Conservation (phyloP, 2,329 filamentous ascomycete species). For the Rugonectria rugulosa region DNA sequence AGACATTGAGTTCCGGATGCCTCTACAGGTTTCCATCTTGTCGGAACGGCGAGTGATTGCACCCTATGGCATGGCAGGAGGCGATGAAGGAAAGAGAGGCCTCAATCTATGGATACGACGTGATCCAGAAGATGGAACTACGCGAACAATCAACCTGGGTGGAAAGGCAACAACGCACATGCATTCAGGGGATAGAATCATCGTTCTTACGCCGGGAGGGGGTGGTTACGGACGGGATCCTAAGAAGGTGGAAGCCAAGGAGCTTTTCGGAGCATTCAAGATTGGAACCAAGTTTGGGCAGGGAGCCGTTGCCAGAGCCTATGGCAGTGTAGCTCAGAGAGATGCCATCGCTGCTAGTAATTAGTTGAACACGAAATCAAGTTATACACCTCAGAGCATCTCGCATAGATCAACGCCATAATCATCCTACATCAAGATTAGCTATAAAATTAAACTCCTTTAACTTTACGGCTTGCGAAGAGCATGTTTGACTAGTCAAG, state of each 20-base stretch:
- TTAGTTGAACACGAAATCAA: not conserved
- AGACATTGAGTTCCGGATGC: constrained; percentile 83
- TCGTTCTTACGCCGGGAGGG: constrained; percentile 38
- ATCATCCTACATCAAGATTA: not conserved
- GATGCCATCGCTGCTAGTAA: not conserved
- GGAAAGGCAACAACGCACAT: constrained; percentile 33
- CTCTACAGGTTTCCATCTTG: constrained; percentile 80
- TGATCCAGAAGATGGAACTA: constrained; percentile 39
- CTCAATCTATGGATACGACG: constrained; percentile 71
- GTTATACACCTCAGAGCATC: too few species aligned
- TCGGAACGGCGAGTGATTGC: constrained; percentile 78
- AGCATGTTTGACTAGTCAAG: too few species aligned
- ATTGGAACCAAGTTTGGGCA: constrained; percentile 6
- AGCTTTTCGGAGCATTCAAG: constrained; percentile 9
- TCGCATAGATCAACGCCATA: not conserved
- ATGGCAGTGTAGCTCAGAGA: constrained; percentile 8
- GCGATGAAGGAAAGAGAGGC: constrained; percentile 72
- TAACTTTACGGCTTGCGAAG: too few species aligned
- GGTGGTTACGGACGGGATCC: constrained; percentile 34
- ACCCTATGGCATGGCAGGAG: constrained; percentile 78
- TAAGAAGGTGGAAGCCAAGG: not conserved
- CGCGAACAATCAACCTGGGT: constrained; percentile 41
- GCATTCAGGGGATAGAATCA: constrained; percentile 33
- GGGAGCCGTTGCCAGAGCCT: not conserved
- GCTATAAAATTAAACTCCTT: too few species aligned